phyloP scores from a whole-genome alignment of 1,284 basidiomycete species.

The Malassezia yamatoensis region DNA sequence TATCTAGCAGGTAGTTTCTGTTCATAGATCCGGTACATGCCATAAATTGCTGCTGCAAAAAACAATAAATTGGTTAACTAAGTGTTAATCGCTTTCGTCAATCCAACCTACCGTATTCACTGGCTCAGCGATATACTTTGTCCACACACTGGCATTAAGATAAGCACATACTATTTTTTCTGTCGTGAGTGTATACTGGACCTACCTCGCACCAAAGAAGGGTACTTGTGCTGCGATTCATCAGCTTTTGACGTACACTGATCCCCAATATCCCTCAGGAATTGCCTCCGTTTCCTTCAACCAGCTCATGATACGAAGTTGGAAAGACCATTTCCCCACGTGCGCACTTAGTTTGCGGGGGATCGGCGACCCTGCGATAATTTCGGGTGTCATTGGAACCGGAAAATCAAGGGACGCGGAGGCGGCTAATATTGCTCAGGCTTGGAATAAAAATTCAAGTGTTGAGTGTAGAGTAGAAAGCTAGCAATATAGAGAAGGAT shows the following conservation, averaged over 20 bases:
- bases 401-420: too few species aligned
- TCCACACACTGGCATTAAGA: slow-evolving; percentile 14
- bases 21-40: slow-evolving; percentile 19
- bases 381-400: not conserved
- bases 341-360: not conserved
- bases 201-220: slow-evolving; percentile 44
- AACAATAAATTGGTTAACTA: slow-evolving; percentile 50
- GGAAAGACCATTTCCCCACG: not conserved
- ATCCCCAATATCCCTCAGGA: slow-evolving; percentile 35
- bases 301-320: slow-evolving; percentile 12
- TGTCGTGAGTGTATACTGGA: not conserved
- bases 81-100: slow-evolving; percentile 28
- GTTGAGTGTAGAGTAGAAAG: too few species aligned
- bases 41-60: slow-evolving; percentile 49
- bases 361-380: not conserved
- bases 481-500: too few species aligned
- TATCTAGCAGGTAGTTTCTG: slow-evolving; percentile 29
- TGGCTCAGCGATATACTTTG: slow-evolving; percentile 39
- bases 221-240: slow-evolving; percentile 24
- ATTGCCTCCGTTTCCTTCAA: slow-evolving; percentile 8
- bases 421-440: too few species aligned
- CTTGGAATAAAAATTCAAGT: too few species aligned
- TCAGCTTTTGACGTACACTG: slow-evolving; percentile 4
- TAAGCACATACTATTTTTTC: not conserved
- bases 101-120: slow-evolving; percentile 24